Evolutionary conservation across 768 basidiomycete species (phyloP).

Genomic region (Kondoa subrosea): DNA sequence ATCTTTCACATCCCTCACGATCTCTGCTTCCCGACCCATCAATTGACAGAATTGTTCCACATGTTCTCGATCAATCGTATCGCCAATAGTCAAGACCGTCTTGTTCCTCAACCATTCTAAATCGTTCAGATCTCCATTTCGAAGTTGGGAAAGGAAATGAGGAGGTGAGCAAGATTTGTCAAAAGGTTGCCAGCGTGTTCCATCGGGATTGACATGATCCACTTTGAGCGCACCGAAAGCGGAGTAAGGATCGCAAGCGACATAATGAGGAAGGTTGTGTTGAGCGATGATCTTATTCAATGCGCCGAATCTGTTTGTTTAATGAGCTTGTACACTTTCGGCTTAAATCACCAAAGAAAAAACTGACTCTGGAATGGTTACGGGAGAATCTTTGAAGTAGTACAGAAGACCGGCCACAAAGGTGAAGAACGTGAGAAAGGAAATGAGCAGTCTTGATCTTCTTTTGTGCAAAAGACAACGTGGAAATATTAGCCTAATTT

Average conservation of each 20-base stretch:
- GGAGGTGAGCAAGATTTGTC: slow-evolving; percentile 23
- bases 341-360: too few species aligned
- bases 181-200: slow-evolving; percentile 19
- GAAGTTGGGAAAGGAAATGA: slow-evolving; percentile 21
- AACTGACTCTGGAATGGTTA: too few species aligned
- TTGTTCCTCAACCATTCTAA: slow-evolving; percentile 24
- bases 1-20: slow-evolving; percentile 18
- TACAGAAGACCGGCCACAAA: too few species aligned
- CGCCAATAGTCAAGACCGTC: slow-evolving; percentile 27
- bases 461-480: too few species aligned
- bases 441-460: too few species aligned
- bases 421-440: too few species aligned
- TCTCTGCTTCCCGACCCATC: slow-evolving; percentile 26
- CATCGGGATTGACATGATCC: slow-evolving; percentile 21
- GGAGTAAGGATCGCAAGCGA: slow-evolving; percentile 22
- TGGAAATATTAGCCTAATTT: neutral
- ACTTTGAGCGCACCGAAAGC: slow-evolving; percentile 18
- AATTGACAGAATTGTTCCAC: slow-evolving; percentile 28
- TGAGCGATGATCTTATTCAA: neutral
- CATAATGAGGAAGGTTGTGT: neutral
- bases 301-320: neutral
- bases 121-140: slow-evolving; percentile 14
- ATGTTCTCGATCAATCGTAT: slow-evolving; percentile 28
- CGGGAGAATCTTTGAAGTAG: too few species aligned
- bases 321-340: too few species aligned